phyloP scores from a whole-genome alignment of 371 early-diverging fungal genomes.

The Thermomucor indicae-seudaticae region DNA sequence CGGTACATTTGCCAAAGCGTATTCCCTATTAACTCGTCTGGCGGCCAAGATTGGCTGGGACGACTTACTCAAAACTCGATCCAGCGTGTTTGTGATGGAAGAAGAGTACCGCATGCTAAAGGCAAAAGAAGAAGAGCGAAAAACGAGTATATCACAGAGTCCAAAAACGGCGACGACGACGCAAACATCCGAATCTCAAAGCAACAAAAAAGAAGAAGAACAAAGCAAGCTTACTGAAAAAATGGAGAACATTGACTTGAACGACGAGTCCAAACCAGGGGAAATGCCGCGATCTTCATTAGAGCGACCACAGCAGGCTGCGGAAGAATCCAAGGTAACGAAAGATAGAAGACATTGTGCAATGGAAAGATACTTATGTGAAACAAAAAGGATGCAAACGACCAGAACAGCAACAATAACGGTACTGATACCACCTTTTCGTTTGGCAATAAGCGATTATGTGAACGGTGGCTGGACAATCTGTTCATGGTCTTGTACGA shows the following conservation, averaged over 20 bases:
- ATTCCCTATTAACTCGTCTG: conserved; percentile 73
- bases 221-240: conserved; percentile 17
- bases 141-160: conserved; percentile 20
- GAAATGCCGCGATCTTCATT: conserved; percentile 15
- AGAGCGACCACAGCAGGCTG: conserved; percentile 36
- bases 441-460: conserved; percentile 91
- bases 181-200: conserved; percentile 6
- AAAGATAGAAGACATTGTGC: neutral
- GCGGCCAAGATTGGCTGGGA: conserved; percentile 92
- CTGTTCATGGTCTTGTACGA: conserved; percentile 97
- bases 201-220: conserved; percentile 4
- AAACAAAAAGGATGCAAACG: conserved; percentile 10
- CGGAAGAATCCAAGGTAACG: conserved; percentile 31
- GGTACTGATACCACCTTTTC: conserved; percentile 44
- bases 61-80: conserved; percentile 80
- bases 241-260: conserved; percentile 29
- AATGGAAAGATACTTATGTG: neutral
- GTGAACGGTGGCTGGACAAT: conserved; percentile 98
- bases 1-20: conserved; percentile 90
- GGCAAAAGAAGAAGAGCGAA: conserved; percentile 56
- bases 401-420: conserved; percentile 2
- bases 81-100: conserved; percentile 95
- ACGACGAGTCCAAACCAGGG: conserved; percentile 15
- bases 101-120: conserved; percentile 89
- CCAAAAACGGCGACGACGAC: conserved; percentile 12